These are phyloP conservation scores for Septoria linicola DNA, from an alignment of 2,329 filamentous ascomycete species.

Conservation along the genomic window DNA sequence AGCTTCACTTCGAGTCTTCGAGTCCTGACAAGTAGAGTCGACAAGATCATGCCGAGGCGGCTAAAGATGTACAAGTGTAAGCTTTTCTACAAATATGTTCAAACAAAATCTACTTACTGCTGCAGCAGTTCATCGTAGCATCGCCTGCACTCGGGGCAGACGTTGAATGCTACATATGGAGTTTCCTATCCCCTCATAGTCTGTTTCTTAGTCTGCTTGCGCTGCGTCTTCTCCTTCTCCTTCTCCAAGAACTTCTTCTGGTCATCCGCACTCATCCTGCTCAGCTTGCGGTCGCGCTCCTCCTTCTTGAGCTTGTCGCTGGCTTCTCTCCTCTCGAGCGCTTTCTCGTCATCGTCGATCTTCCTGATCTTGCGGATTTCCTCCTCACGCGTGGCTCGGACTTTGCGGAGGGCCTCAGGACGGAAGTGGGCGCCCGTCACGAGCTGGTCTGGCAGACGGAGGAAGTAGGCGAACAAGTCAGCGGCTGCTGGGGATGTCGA, in stretches of 20 bases:
- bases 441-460: slow-evolving; percentile 81
- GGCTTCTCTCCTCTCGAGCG: slow-evolving; percentile 57
- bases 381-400: slow-evolving; percentile 76
- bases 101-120: too few species aligned
- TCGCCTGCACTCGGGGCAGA: too few species aligned
- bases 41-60: too few species aligned
- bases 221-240: slow-evolving; percentile 74
- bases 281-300: slow-evolving; percentile 69
- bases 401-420: slow-evolving; percentile 79
- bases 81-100: too few species aligned
- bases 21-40: too few species aligned
- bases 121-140: too few species aligned
- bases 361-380: slow-evolving; percentile 77
- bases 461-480: slow-evolving; percentile 72
- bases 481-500: slow-evolving; percentile 58
- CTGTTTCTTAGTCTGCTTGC: slow-evolving; percentile 63
- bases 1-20: too few species aligned
- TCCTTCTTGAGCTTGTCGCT: slow-evolving; percentile 71
- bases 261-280: slow-evolving; percentile 64
- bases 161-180: too few species aligned
- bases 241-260: slow-evolving; percentile 65
- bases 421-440: slow-evolving; percentile 79
- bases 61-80: too few species aligned
- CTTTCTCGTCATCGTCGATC: slow-evolving; percentile 68
- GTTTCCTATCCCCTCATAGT: slow-evolving; percentile 37